A percentile compares a stretch with the other conserved stretches of the same genome.
These are phyloP conservation scores for Trichopus zeylanicus DNA, from an alignment of 116 monocot genomes.

Conservation along the genomic window DNA sequence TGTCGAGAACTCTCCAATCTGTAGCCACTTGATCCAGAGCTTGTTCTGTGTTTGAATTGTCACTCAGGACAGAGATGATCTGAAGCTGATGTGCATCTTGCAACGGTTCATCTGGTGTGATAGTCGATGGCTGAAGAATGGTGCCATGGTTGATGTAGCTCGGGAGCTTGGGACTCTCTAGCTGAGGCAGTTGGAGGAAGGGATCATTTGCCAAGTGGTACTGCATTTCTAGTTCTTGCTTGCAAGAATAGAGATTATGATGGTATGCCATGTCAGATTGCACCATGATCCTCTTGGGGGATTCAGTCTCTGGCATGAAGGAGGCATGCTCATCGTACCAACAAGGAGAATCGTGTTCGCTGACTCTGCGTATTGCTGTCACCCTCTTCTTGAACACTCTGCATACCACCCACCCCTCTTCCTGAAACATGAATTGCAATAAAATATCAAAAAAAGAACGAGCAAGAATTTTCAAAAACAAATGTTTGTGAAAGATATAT, in stretches of 20 bases:
- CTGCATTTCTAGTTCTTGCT: no score
- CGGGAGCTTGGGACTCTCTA: no score
- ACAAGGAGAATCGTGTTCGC: slow-evolving; percentile 26
- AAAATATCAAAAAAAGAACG: no score
- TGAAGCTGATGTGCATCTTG: slow-evolving; percentile 10
- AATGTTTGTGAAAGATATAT: no score
- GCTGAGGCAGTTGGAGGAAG: slow-evolving; percentile 47
- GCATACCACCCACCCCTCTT: slow-evolving; percentile 88
- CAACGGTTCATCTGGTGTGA: slow-evolving; percentile 13
- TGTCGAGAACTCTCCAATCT: no score
- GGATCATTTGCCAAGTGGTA: slow-evolving; percentile 20
- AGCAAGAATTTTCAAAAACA: no score
- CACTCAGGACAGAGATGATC: slow-evolving; percentile 4
- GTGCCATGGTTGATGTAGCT: slow-evolving; percentile 9
- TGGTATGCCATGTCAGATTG: slow-evolving; percentile 7
- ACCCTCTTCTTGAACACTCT: slow-evolving; percentile 66
- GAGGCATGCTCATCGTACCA: slow-evolving; percentile 37
- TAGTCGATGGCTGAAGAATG: slow-evolving; percentile 5
- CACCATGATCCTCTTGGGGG: slow-evolving; percentile 4
- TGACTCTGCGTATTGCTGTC: slow-evolving; percentile 9
- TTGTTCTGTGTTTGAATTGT: slow-evolving; percentile 4
- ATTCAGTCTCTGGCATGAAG: slow-evolving; percentile 27
- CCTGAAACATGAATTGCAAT: no score
- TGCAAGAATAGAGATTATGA: slow-evolving; percentile 30
- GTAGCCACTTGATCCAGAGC: slow-evolving; percentile 22